These are phyloP conservation scores for Botrytis cinerea DNA, from an alignment of 2,329 filamentous ascomycete genomes.

Conservation along the genomic window DNA sequence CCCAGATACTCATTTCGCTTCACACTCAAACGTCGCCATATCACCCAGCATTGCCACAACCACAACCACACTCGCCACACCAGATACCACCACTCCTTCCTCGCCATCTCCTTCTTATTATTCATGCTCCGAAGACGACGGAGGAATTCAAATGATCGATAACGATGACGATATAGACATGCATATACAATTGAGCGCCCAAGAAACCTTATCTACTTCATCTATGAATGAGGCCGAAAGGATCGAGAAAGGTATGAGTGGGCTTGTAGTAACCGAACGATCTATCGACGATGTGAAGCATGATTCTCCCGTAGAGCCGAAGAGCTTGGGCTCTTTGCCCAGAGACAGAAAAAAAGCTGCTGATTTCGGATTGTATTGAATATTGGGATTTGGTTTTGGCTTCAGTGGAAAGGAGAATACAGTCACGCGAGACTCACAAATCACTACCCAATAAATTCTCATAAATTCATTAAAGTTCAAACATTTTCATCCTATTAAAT, in stretches of 20 bases:
- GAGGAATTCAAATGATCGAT: constrained; percentile 26
- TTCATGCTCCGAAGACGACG: background rate
- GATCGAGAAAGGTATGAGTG: background rate
- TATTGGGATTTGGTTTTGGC: too few species aligned
- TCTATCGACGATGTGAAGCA: background rate
- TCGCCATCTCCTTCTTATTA: background rate
- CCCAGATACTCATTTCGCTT: background rate
- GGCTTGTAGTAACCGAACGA: background rate
- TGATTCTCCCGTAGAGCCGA: background rate
- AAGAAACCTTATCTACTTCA: background rate
- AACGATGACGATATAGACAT: constrained; percentile 20
- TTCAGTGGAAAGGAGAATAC: background rate
- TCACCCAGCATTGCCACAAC: background rate
- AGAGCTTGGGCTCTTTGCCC: background rate
- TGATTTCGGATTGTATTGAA: background rate
- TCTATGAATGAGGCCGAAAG: background rate
- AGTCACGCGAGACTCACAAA: background rate
- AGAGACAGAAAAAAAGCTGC: background rate
- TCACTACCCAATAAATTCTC: background rate
- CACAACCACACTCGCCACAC: background rate
- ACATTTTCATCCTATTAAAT: background rate
- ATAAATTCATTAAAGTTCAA: background rate
- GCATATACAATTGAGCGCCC: background rate
- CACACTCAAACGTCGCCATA: background rate
- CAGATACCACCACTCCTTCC: background rate